phyloP scores from a whole-genome alignment of 192 early-diverging fungal genomes.

The Backusella circina region DNA sequence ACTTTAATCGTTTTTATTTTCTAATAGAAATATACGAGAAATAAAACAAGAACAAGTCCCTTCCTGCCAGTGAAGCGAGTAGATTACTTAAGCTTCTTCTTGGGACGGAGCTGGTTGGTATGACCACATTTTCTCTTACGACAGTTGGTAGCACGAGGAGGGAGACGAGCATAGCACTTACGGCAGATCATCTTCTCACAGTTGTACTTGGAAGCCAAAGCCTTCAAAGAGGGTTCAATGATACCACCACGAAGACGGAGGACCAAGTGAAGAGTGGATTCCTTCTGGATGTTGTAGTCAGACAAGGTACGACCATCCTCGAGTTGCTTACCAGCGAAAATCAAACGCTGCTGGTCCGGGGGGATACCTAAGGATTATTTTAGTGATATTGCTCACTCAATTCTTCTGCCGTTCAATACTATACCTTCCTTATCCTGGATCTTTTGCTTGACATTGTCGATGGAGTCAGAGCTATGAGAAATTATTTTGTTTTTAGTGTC shows the following conservation, averaged over 20 bases:
- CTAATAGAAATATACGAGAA: not conserved
- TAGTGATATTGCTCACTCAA: not conserved
- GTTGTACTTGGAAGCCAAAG: slow-evolving; percentile 98
- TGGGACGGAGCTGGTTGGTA: slow-evolving; percentile 98
- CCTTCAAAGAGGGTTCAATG: slow-evolving; percentile 99
- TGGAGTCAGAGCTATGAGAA: slow-evolving; percentile 38
- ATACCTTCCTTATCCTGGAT: slow-evolving; percentile 97
- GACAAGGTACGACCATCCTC: slow-evolving; percentile 97
- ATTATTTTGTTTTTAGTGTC: not conserved
- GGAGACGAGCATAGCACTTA: slow-evolving; percentile 99
- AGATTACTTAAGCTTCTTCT: slow-evolving; percentile 77
- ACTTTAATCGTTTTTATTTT: not conserved
- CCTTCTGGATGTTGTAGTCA: slow-evolving; percentile 99
- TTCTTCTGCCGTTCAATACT: not conserved
- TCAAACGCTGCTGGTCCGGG: slow-evolving; percentile 99
- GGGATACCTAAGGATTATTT: slow-evolving; percentile 67
- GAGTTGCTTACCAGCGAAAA: slow-evolving; percentile 99
- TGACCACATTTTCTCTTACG: slow-evolving; percentile 99
- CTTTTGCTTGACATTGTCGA: slow-evolving; percentile 87
- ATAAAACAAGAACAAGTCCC: not conserved
- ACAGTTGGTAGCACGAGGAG: slow-evolving; percentile 99
- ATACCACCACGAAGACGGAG: slow-evolving; percentile 96
- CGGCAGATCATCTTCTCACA: slow-evolving; percentile 99
- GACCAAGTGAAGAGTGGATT: slow-evolving; percentile 96
- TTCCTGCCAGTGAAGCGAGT: slow-evolving; percentile 4